A percentile compares a stretch with the other conserved stretches of the same genome.
Conservation (phyloP, 163 green algal species). For the Chlorella variabilis region DNA sequence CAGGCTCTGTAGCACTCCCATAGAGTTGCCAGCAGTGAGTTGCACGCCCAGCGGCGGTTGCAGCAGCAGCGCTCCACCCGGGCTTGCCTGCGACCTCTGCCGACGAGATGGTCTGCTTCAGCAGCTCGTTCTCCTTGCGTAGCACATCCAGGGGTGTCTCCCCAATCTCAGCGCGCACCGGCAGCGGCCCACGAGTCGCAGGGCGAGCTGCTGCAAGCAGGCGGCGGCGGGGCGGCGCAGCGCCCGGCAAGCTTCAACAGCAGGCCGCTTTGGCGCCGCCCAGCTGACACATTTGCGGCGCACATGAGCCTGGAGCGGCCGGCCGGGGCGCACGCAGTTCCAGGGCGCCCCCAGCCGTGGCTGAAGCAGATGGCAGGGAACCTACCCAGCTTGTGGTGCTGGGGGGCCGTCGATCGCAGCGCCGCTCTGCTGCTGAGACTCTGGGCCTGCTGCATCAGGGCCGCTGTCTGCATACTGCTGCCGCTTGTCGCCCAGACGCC, state of each 20-base stretch:
- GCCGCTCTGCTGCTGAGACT: conserved; percentile 2
- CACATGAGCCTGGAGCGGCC: too few relatives aligned
- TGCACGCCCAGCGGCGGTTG: too few relatives aligned
- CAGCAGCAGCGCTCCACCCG: too few relatives aligned
- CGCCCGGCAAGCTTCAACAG: neutral
- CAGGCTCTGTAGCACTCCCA: too few relatives aligned
- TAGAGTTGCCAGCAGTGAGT: too few relatives aligned
- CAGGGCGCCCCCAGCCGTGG: neutral
- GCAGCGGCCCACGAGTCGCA: neutral
- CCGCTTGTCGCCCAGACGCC: neutral
- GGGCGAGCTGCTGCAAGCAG: neutral
- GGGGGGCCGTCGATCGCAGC: conserved; percentile 1
- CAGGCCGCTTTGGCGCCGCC: neutral
- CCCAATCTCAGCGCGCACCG: conserved; percentile 1
- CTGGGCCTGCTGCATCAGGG: neutral
- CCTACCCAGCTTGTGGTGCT: conserved; percentile 12
- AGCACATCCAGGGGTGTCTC: conserved; percentile 56
- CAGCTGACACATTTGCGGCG: neutral
- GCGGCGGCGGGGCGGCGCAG: neutral
- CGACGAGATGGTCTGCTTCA: conserved; percentile 54
- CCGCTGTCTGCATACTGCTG: neutral
- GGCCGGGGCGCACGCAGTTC: neutral
- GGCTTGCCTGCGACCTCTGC: conserved; percentile 41
- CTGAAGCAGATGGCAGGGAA: conserved; percentile 18
- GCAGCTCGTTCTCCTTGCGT: conserved; percentile 64